phyloP scores from a whole-genome alignment of 352 stramenopile genomes.

The Stramenopiles sp. region DNA sequence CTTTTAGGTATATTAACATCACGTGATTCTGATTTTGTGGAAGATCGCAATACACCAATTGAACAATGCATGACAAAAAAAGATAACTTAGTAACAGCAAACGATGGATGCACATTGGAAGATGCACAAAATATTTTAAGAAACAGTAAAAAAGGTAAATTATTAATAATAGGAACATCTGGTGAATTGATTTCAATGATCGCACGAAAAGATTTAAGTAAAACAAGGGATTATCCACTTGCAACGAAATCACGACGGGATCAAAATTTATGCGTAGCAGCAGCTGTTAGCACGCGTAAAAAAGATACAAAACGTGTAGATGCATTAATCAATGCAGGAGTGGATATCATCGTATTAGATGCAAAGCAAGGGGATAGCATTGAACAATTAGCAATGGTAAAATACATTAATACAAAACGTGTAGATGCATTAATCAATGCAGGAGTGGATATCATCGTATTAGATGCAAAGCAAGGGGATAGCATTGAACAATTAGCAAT shows the following conservation, averaged over 20 bases:
- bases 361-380: constrained; percentile 95
- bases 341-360: constrained; percentile 98
- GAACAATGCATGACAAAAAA: constrained; percentile 56
- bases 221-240: constrained; percentile 89
- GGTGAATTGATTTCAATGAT: constrained; percentile 95
- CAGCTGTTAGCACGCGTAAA: no score
- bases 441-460: constrained; percentile 95
- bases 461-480: constrained; percentile 97
- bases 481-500: constrained; percentile 83
- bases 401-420: no score
- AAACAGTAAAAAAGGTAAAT: constrained; percentile 96
- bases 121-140: constrained; percentile 63
- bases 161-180: constrained; percentile 94
- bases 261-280: no score
- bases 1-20: constrained; percentile 96
- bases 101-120: constrained; percentile 37
- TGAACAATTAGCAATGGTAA: constrained; percentile 72
- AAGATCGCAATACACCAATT: constrained; percentile 63
- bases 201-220: constrained; percentile 88
- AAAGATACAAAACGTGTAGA: no score
- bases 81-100: constrained; percentile 20
- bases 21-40: constrained; percentile 95
- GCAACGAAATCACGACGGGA: no score
- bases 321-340: constrained; percentile 80
- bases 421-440: constrained; percentile 52